Percentiles rank a stretch among this genome's conserved stretches.
Evolutionary conservation across 371 early-diverging fungal genomes (phyloP).

Genomic region (Lichtheimia ornata): DNA sequence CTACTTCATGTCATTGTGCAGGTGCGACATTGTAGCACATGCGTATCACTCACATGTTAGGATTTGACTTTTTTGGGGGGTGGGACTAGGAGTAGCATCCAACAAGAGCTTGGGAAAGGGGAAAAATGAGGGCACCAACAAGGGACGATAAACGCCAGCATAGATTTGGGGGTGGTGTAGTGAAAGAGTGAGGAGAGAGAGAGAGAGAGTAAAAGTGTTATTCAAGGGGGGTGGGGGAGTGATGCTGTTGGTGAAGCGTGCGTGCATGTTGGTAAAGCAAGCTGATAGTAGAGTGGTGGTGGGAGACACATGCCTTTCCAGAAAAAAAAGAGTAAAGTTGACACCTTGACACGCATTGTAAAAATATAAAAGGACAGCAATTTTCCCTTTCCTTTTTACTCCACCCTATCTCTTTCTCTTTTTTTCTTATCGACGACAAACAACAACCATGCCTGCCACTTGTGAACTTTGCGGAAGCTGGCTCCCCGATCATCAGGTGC

Average conservation of each 20-base stretch:
- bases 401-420: not conserved
- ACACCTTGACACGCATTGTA: not conserved
- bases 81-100: too few relatives aligned
- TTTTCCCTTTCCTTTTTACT: not conserved
- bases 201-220: not conserved
- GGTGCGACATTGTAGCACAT: too few relatives aligned
- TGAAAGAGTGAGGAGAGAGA: not conserved
- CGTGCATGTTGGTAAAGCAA: too few relatives aligned
- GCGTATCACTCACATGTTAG: too few relatives aligned
- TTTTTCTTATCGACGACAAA: not conserved
- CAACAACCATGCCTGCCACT: slow-evolving; percentile 21
- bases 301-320: slow-evolving; percentile 2
- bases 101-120: too few relatives aligned
- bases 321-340: slow-evolving; percentile 1
- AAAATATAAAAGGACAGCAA: slow-evolving; percentile 4
- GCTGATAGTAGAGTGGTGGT: not conserved
- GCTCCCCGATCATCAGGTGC: slow-evolving; percentile 29
- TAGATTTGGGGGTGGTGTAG: not conserved
- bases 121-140: too few relatives aligned
- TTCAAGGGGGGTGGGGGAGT: not conserved
- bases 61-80: too few relatives aligned
- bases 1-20: too few relatives aligned
- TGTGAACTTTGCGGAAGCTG: slow-evolving; percentile 35
- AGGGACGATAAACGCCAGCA: not conserved
- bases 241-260: not conserved